Conservation (phyloP, 169 alveolate species). For the Ichthyophthirius multifiliis region DNA sequence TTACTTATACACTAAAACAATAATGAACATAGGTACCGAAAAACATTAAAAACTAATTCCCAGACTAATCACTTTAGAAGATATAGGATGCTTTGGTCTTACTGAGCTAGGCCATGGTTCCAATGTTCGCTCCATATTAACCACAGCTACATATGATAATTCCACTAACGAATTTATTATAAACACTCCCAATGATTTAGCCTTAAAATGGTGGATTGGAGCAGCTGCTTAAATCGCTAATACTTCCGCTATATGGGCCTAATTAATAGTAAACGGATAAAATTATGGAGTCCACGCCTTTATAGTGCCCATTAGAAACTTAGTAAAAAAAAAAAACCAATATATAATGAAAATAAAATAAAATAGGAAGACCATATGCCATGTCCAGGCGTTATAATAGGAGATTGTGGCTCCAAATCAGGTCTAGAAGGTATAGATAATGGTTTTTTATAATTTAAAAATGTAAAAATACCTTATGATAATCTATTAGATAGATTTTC, state of each 20-base stretch:
- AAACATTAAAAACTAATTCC: slow-evolving; percentile 43
- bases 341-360: slow-evolving; percentile 18
- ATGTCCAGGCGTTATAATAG: slow-evolving; percentile 60
- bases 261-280: slow-evolving; percentile 52
- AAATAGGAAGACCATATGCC: slow-evolving; percentile 24
- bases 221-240: slow-evolving; percentile 75
- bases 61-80: slow-evolving; percentile 21
- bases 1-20: slow-evolving; percentile 42
- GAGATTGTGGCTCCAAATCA: slow-evolving; percentile 72
- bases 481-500: slow-evolving; percentile 57
- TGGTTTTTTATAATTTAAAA: slow-evolving; percentile 56
- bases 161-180: slow-evolving; percentile 56
- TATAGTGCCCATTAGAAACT: slow-evolving; percentile 42
- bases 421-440: slow-evolving; percentile 78
- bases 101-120: slow-evolving; percentile 87
- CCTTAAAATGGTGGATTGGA: slow-evolving; percentile 82
- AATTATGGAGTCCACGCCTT: slow-evolving; percentile 73
- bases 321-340: not conserved
- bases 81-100: slow-evolving; percentile 73
- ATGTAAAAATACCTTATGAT: slow-evolving; percentile 59
- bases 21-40: slow-evolving; percentile 66
- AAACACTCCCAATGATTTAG: slow-evolving; percentile 67
- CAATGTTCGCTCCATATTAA: slow-evolving; percentile 72
- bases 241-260: slow-evolving; percentile 73
- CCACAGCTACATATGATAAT: slow-evolving; percentile 80